Percentiles rank a stretch among this genome's conserved stretches.
These are phyloP conservation scores for Knoxdaviesia proteae DNA, from an alignment of 2,329 filamentous ascomycete species.

Conservation along the genomic window DNA sequence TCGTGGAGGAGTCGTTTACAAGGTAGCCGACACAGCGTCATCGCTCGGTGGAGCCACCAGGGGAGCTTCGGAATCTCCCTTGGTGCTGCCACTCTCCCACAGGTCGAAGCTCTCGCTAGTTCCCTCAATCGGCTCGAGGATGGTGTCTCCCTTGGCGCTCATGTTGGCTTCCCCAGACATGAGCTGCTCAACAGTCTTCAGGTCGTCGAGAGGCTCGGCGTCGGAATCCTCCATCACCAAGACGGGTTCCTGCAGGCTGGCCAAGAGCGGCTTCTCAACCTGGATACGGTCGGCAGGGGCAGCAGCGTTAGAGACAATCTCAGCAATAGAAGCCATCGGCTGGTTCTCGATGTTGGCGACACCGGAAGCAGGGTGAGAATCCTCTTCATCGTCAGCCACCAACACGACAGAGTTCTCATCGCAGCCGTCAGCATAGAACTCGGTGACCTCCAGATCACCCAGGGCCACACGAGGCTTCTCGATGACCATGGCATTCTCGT, in stretches of 20 bases:
- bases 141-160: constrained; percentile 16
- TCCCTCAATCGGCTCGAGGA: constrained; percentile 34
- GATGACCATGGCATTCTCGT: constrained; percentile 32
- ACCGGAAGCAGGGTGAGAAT: constrained; percentile 5
- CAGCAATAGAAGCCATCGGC: neutral
- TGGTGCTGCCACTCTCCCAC: constrained; percentile 48
- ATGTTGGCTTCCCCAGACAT: constrained; percentile 7
- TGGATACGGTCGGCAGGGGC: constrained; percentile 3
- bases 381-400: constrained; percentile 38
- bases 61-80: constrained; percentile 27
- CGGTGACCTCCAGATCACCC: constrained; percentile 42
- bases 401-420: constrained; percentile 41
- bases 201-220: constrained; percentile 13
- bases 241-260: constrained; percentile 2
- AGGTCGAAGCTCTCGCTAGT: constrained; percentile 42
- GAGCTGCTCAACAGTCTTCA: constrained; percentile 11
- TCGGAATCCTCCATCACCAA: constrained; percentile 1
- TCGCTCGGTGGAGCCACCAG: neutral
- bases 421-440: constrained; percentile 47
- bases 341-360: neutral
- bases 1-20: too few relatives aligned
- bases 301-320: neutral
- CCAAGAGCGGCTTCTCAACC: constrained; percentile 7
- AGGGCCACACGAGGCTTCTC: constrained; percentile 46
- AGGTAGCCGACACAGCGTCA: too few relatives aligned